Conservation (phyloP, 1,139 yeast species). For the Suhomyces yuchorum region DNA sequence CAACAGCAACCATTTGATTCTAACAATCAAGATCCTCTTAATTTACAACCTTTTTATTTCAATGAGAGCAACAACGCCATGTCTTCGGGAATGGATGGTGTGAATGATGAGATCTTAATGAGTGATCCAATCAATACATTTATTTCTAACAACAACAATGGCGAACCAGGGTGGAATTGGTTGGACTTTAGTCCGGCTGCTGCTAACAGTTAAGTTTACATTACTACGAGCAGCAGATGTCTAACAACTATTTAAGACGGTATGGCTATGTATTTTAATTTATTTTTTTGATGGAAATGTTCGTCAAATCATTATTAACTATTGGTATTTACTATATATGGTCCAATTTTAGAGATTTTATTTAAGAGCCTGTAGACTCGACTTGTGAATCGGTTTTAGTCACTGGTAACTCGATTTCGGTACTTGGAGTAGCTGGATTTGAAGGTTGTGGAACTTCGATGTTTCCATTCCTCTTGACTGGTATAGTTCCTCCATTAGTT, state of each 20-base stretch:
- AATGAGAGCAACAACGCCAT: constrained; percentile 2
- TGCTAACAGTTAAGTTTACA: constrained; percentile 6
- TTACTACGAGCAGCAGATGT: not conserved
- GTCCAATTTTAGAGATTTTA: not conserved
- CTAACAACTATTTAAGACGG: not conserved
- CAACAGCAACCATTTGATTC: not conserved
- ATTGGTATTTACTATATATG: not conserved
- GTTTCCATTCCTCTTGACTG: constrained; percentile 3
- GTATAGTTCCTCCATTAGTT: constrained; percentile 28
- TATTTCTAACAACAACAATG: constrained; percentile 5
- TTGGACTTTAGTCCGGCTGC: constrained; percentile 19
- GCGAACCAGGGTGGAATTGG: constrained; percentile 20
- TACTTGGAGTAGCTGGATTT: not conserved
- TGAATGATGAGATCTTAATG: constrained; percentile 20
- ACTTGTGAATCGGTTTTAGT: not conserved
- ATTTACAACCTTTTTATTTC: not conserved
- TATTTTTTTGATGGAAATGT: not conserved
- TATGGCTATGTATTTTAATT: not conserved
- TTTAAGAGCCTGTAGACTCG: not conserved
- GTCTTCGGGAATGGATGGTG: constrained; percentile 15
- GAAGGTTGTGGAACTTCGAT: constrained; percentile 1
- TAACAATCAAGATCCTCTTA: not conserved
- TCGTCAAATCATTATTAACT: constrained; percentile 4
- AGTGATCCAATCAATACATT: constrained; percentile 10
- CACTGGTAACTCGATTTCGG: constrained; percentile 1